phyloP scores from a whole-genome alignment of 1,284 basidiomycete genomes.

The Puccinia hordei region DNA sequence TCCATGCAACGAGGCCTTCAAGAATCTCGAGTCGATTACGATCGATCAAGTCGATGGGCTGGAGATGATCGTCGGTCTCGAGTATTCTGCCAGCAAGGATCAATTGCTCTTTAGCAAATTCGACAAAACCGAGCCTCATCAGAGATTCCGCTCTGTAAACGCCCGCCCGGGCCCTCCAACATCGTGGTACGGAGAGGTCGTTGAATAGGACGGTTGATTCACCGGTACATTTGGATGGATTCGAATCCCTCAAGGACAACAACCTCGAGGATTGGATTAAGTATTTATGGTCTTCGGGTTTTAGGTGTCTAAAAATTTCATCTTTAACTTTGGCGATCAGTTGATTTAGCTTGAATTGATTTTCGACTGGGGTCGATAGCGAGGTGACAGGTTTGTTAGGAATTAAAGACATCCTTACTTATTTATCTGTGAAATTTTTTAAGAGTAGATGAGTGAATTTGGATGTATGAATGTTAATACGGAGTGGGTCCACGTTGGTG shows the following conservation, averaged over 20 bases:
- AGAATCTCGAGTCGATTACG: conserved; percentile 25
- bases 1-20: conserved; percentile 45
- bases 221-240: conserved; percentile 33
- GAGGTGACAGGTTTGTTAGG: neutral
- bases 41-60: conserved; percentile 23
- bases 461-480: too few relatives aligned
- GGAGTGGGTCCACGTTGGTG: too few relatives aligned
- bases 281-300: conserved; percentile 13
- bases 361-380: neutral
- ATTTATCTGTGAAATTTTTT: too few relatives aligned
- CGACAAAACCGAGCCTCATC: conserved; percentile 33
- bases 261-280: conserved; percentile 32
- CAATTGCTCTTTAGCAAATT: conserved; percentile 25
- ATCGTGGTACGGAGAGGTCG: conserved; percentile 27
- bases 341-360: neutral
- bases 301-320: conserved; percentile 5
- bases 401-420: neutral
- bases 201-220: conserved; percentile 29
- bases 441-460: neutral
- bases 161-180: conserved; percentile 42
- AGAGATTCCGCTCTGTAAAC: conserved; percentile 44
- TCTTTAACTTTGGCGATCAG: conserved; percentile 12
- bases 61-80: conserved; percentile 19
- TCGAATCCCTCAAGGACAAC: conserved; percentile 24
- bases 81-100: conserved; percentile 13